A percentile compares a stretch with the other conserved stretches of the same genome.
These are phyloP conservation scores for Sicyos baderoa DNA, from an alignment of 306 rosid genomes.

Conservation along the genomic window DNA sequence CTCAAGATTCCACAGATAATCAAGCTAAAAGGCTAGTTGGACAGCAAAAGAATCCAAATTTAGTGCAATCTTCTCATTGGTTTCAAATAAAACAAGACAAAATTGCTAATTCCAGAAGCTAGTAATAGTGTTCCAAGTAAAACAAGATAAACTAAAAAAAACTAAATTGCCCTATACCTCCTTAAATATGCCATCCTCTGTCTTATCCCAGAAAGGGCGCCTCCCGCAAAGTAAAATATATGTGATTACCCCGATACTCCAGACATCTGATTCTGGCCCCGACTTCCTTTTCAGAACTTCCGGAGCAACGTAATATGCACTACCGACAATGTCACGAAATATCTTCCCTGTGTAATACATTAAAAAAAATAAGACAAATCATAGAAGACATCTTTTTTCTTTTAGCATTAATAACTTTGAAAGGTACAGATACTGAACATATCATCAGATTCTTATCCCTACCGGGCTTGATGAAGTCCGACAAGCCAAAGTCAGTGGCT, in stretches of 20 bases:
- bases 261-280: conserved; percentile 98
- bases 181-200: conserved; percentile 99
- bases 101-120: too few species aligned
- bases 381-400: conserved; percentile 11
- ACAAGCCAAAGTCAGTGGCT: conserved; percentile 97
- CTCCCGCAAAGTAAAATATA: conserved; percentile 94
- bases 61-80: background rate
- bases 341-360: conserved; percentile 56
- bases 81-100: too few species aligned
- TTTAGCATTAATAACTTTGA: too few species aligned
- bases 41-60: background rate
- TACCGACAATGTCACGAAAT: conserved; percentile 92
- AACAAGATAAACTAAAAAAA: too few species aligned
- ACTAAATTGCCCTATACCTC: conserved; percentile 58
- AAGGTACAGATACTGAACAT: too few species aligned
- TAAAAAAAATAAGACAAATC: conserved; percentile 22
- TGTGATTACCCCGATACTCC: conserved; percentile 99
- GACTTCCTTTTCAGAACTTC: conserved; percentile 95
- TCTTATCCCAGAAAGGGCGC: conserved; percentile 99
- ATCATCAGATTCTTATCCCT: conserved; percentile 18
- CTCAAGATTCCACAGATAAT: conserved; percentile 6
- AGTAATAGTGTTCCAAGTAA: too few species aligned
- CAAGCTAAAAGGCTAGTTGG: background rate
- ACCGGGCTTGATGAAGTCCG: conserved; percentile 95
- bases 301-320: conserved; percentile 98